Evolutionary conservation across 2,329 filamentous ascomycete species (phyloP), one percentile per base, ranked within the genome.

Genomic region (Scortechinia acanthostroma): DNA sequence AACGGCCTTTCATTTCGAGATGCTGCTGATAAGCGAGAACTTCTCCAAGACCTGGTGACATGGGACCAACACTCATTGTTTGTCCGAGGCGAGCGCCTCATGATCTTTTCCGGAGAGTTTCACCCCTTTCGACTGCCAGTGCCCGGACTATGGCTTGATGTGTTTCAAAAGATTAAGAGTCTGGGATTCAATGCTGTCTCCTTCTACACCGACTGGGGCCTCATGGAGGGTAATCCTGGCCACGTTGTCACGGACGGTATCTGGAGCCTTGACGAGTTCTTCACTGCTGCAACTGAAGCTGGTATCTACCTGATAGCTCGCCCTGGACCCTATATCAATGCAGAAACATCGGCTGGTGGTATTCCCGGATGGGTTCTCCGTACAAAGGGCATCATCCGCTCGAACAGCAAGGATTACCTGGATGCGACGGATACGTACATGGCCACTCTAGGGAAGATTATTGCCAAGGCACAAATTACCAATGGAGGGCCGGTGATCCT

Each of bases 21-120:
- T n/a, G n/a, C n/a, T n/a, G n/a, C n/a, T n/a, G n/a, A n/a, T n/a
- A n/a, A n/a, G n/a, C n/a, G n/a, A n/a, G n/a, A n/a, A n/a, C n/a
- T n/a, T n/a, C n/a, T n/a, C n/a, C n/a, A n/a, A n/a, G 55, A 53
- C 1, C 45, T 50, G 3, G 73, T 86, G 17, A 87, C 81, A 42
- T 90, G 83, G 77, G 86, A 90, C 57, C 71, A 85, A 35, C 68
- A 86, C 51, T 86, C 85, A 0, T 64, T 91, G 3, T 83, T 83
- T 50, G 73, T 91, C 48, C 70, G 75, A 49, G 86, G 85, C 6
- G 77, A 89, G 55, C 74, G 85, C 6, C 66, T 86, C 40, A 78
- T 88, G 56, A 70, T 91, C 25, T 89, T 84, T 58, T 83, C 77
- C 35, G 86, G 80, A 30, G 86, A 91, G 57, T 74, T 89, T 2